A percentile compares a stretch with the other conserved stretches of the same genome.
Conservation (phyloP, 208 protist species). For the Acanthamoeba quina region DNA sequence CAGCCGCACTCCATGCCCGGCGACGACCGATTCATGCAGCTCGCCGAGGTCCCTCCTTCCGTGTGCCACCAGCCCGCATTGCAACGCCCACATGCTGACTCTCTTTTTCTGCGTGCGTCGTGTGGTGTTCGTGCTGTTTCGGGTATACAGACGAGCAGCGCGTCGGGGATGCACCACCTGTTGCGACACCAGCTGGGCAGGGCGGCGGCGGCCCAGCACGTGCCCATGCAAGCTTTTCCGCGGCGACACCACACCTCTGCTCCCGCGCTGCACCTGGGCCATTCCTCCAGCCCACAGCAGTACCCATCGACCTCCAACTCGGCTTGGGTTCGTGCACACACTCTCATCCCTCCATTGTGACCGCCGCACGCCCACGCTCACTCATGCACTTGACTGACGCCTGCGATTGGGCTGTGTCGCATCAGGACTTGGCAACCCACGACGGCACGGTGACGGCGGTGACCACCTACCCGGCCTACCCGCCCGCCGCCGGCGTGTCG, state of each 20-base stretch:
- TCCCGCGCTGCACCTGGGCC: background rate
- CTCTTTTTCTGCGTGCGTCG: background rate
- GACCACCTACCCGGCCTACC: background rate
- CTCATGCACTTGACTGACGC: background rate
- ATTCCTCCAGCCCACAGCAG: background rate
- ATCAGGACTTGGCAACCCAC: background rate
- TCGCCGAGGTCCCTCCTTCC: background rate
- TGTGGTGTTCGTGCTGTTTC: background rate
- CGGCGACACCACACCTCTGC: background rate
- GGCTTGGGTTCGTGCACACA: background rate
- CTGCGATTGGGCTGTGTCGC: background rate
- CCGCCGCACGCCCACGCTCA: background rate
- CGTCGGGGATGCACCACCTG: background rate
- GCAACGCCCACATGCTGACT: background rate
- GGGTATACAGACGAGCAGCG: background rate
- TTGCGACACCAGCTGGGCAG: background rate
- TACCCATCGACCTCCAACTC: background rate
- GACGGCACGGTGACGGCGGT: slow-evolving; percentile 8
- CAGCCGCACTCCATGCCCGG: background rate
- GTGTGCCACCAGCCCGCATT: background rate
- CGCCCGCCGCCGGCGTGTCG: background rate
- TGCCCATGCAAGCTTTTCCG: background rate
- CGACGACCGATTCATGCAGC: background rate
- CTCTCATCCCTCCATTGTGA: background rate
- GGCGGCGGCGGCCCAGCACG: background rate